Conservation (phyloP, 257 asterid genomes). For the Agastache rugosa region DNA sequence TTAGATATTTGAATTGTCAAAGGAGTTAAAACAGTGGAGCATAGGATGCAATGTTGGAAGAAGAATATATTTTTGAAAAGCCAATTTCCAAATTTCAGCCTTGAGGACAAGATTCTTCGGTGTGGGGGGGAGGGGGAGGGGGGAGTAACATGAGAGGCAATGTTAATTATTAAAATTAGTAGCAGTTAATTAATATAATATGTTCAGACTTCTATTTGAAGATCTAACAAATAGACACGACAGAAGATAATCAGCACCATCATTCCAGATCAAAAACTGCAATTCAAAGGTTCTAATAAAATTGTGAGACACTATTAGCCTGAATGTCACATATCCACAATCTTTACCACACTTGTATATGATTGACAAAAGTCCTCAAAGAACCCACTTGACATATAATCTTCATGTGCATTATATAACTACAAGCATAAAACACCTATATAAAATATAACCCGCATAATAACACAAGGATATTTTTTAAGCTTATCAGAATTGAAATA, state of each 20-base stretch:
- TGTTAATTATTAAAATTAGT: not conserved
- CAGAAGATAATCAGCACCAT: not conserved
- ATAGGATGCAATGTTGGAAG: not conserved
- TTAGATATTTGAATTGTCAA: not conserved
- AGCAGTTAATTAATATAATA: not conserved
- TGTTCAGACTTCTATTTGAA: not conserved
- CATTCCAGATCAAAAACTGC: conserved; percentile 11
- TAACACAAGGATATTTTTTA: not conserved
- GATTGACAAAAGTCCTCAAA: conserved; percentile 10
- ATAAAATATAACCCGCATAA: not conserved
- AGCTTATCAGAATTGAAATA: not conserved
- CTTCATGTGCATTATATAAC: not conserved
- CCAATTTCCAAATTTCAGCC: no score
- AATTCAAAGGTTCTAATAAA: not conserved
- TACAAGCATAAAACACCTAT: not conserved
- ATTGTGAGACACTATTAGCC: not conserved
- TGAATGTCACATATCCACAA: conserved; percentile 11
- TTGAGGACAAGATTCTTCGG: not conserved
- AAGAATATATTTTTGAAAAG: not conserved
- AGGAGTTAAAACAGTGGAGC: conserved; percentile 4
- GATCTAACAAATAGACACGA: not conserved
- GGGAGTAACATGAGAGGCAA: no score
- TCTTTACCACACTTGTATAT: not conserved
- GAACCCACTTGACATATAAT: not conserved
- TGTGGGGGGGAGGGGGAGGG: no score